These are phyloP conservation scores for Corymbia maculata DNA, from an alignment of 345 rosid genomes.

Conservation along the genomic window DNA sequence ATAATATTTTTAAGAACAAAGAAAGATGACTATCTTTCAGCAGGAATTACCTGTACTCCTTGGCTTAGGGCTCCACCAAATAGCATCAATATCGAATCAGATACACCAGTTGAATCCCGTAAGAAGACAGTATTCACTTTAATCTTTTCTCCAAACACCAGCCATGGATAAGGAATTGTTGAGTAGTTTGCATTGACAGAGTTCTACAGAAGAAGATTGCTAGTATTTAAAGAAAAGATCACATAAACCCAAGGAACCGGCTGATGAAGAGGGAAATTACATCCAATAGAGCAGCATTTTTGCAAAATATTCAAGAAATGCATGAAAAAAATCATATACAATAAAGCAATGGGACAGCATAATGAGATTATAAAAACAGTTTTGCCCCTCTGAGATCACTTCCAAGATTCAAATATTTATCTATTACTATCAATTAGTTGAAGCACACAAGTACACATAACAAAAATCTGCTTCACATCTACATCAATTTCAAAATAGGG, in stretches of 20 bases:
- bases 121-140: slow-evolving; percentile 88
- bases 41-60: slow-evolving; percentile 58
- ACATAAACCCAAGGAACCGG: neutral
- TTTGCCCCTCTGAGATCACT: neutral
- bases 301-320: neutral
- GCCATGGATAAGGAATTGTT: slow-evolving; percentile 91
- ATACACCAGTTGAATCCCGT: slow-evolving; percentile 94
- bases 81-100: slow-evolving; percentile 84
- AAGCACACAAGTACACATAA: neutral
- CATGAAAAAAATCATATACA: neutral
- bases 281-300: neutral
- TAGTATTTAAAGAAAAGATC: neutral
- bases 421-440: neutral
- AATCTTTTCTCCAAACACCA: slow-evolving; percentile 94
- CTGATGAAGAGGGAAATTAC: neutral
- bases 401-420: neutral
- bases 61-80: slow-evolving; percentile 70
- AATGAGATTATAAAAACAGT: neutral
- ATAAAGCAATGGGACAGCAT: neutral
- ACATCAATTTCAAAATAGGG: neutral
- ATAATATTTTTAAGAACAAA: neutral
- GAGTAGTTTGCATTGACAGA: slow-evolving; percentile 89
- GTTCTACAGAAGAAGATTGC: slow-evolving; percentile 44
- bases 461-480: neutral
- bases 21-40: neutral